phyloP scores from a whole-genome alignment of 768 basidiomycete species.

The Rubroboletus satanas region DNA sequence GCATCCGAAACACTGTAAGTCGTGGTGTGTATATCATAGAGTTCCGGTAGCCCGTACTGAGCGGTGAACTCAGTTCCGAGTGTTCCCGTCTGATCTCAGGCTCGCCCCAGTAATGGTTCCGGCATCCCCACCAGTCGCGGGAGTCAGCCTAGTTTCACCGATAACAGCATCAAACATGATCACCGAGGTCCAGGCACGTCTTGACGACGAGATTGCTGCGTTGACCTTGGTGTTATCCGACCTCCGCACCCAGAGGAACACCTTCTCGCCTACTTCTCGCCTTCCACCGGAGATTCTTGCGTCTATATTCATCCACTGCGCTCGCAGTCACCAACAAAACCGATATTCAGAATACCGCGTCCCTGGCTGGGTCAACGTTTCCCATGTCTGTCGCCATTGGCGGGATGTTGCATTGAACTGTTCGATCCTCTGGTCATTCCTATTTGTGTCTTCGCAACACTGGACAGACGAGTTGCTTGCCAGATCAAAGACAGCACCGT shows the following conservation, averaged over 20 bases:
- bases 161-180: background rate
- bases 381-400: conserved; percentile 36
- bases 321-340: background rate
- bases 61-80: background rate
- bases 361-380: conserved; percentile 23
- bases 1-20: background rate
- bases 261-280: conserved; percentile 14
- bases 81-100: background rate
- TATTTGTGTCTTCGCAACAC: conserved; percentile 30
- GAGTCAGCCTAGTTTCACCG: background rate
- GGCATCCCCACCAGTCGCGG: background rate
- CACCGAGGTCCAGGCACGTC: conserved; percentile 2
- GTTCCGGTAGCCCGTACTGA: background rate
- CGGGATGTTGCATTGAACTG: conserved; percentile 40
- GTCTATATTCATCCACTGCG: conserved; percentile 19
- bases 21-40: background rate
- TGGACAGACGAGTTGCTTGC: conserved; percentile 43
- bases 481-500: conserved; percentile 41
- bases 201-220: conserved; percentile 18
- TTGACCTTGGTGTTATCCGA: conserved; percentile 10
- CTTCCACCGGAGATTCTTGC: conserved; percentile 24
- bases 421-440: conserved; percentile 39
- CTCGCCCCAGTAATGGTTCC: background rate
- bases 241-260: conserved; percentile 17
- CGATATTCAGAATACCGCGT: background rate